Evolutionary conservation across 2,329 filamentous ascomycete species (phyloP).

Genomic region (Ophiostoma sp.): DNA sequence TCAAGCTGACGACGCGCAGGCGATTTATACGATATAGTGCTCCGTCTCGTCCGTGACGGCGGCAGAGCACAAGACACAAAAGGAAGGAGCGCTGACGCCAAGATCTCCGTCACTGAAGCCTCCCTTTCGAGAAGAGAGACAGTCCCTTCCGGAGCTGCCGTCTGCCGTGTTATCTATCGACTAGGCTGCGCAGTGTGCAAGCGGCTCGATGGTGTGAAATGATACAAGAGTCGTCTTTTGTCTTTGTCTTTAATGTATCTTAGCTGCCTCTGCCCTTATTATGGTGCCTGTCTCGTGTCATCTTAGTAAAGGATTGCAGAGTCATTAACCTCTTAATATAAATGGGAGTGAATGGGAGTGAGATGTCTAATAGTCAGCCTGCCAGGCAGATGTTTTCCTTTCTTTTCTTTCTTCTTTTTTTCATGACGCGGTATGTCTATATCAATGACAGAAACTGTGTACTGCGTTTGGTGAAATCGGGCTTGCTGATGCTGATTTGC

Average conservation of each 20-base stretch:
- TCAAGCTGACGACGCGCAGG: constrained; percentile 7
- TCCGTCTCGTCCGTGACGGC: not conserved
- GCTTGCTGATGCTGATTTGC: not conserved
- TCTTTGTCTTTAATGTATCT: no score
- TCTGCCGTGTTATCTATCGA: not conserved
- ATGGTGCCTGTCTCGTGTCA: no score
- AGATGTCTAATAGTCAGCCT: not conserved
- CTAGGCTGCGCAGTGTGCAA: not conserved
- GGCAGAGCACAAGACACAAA: not conserved
- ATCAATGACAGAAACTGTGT: not conserved
- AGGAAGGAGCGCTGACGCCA: not conserved
- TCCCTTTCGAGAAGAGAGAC: not conserved
- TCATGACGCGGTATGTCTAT: not conserved
- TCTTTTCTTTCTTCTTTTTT: no score
- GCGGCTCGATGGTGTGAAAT: not conserved
- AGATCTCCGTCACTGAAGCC: not conserved
- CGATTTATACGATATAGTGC: not conserved
- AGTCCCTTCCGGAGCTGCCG: constrained; percentile 9
- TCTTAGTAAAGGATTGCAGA: no score
- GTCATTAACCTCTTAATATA: not conserved
- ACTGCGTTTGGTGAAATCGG: not conserved
- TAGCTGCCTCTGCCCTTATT: no score
- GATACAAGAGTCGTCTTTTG: no score
- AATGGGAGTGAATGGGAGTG: not conserved
- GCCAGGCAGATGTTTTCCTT: not conserved